Base-by-base conservation (phyloP, 352 stramenopile species). In the Pythium aristosporum region DNA sequence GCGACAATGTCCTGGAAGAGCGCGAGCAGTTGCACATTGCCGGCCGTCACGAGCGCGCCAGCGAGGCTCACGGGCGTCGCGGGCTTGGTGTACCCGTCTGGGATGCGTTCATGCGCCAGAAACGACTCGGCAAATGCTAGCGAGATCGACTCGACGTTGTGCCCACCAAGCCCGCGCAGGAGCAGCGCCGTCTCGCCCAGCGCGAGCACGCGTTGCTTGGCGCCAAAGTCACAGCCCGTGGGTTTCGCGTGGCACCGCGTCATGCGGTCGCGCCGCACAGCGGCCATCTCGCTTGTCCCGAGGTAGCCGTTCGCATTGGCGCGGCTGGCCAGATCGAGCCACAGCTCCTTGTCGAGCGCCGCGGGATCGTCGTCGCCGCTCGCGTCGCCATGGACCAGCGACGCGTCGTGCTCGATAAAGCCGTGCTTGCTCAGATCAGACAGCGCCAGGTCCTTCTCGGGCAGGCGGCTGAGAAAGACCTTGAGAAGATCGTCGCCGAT, bases 301-400 rank as follows among this genome's bases (percentile, higher is more conserved):
- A 68, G n/a, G 9, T 49, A 9, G 28, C 53, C 53, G 25, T 68
- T 18, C 3, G 8, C 25, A 9, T 57, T 54, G 7, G 54, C 66
- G 3, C 64, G 68, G 18, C 34, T 54, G 48, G 73, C 58, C 23
- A 80, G 32, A 25, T 72, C 55, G 36, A 65, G 41, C 34, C 61
- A 66, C 28, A 85, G 47, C 34, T 5, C 3, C 15, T 8, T 10
- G 37, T 43, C 48, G 16, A 67, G 58, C 37, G 41, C 32, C 39
- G 69, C 61, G 3, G 75, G 72, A 57, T 83, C 67, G 23, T 8
- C 47, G 32, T 62, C 25, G 34, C 64, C 67, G 37, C 72, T 69
- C 18, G 59, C 61, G 52, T 84, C 75, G 3, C 55, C 55, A 37
- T 79, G 71, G 13, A 75, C 56, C 76, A 76, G 41, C 72, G 69